Percentiles rank a stretch among this genome's conserved stretches.
phyloP scores from a whole-genome alignment of 208 protist genomes.

The Leishmania aethiopica region DNA sequence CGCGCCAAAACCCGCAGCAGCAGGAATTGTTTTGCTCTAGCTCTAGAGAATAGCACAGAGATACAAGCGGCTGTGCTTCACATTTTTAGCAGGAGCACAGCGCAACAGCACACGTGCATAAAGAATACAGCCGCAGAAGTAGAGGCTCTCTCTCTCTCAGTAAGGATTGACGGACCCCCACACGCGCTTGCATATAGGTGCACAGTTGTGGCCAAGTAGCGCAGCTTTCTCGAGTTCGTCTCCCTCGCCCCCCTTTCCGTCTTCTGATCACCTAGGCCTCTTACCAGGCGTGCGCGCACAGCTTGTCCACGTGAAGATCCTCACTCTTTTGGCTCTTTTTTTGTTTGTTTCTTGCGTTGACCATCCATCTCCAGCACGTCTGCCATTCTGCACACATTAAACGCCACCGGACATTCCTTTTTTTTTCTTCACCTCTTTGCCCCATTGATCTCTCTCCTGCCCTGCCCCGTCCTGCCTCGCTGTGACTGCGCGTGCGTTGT shows the following conservation, averaged over 20 bases:
- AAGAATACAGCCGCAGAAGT: not conserved
- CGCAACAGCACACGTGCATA: not conserved
- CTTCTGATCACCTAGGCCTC: not conserved
- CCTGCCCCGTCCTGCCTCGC: not conserved
- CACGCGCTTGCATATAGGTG: not conserved
- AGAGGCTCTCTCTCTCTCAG: not conserved
- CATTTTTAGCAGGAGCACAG: not conserved
- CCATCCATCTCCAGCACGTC: not conserved
- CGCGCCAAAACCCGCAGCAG: not conserved
- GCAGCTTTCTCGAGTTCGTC: not conserved
- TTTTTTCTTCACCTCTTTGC: not conserved
- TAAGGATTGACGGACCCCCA: not conserved
- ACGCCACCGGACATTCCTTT: not conserved
- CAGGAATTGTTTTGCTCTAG: not conserved
- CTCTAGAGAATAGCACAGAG: not conserved
- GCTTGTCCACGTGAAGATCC: not conserved
- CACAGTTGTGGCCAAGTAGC: not conserved
- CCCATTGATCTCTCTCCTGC: not conserved
- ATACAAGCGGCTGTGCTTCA: not conserved
- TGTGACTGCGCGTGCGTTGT: not conserved
- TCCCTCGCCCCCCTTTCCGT: not conserved
- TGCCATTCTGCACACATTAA: not conserved
- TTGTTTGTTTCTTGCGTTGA: not conserved
- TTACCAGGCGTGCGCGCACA: not conserved
- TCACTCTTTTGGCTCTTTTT: not conserved